Percentiles rank a stretch among this genome's conserved stretches.
Evolutionary conservation across 768 basidiomycete species (phyloP).

Genomic region (Coprinellus micaceus): DNA sequence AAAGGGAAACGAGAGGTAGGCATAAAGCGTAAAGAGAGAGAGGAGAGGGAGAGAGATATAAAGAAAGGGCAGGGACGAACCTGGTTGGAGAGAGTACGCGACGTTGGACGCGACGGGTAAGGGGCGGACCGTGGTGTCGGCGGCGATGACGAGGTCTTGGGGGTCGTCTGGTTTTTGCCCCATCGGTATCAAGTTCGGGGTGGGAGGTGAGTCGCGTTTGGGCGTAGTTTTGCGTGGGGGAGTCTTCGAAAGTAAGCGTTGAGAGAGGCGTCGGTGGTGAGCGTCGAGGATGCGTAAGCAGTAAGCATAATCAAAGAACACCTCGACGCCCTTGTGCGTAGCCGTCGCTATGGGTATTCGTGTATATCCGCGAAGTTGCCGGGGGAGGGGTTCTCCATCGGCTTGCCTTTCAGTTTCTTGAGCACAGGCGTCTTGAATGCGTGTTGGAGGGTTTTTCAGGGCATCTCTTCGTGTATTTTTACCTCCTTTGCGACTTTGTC

Average conservation of each 20-base stretch:
- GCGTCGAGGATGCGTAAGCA: too few species aligned
- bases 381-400: constrained; percentile 75
- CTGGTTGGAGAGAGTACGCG: constrained; percentile 52
- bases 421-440: constrained; percentile 60
- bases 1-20: too few species aligned
- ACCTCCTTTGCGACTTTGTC: too few species aligned
- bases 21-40: too few species aligned
- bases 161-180: constrained; percentile 31
- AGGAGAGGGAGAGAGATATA: too few species aligned
- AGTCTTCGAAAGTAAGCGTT: too few species aligned
- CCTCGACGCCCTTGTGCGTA: constrained; percentile 34
- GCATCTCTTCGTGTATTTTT: too few species aligned
- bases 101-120: constrained; percentile 55
- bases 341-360: constrained; percentile 38
- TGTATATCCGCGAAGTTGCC: constrained; percentile 58
- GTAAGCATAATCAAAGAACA: too few species aligned
- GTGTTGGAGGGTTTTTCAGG: constrained; percentile 46
- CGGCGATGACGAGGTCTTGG: constrained; percentile 66
- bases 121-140: constrained; percentile 91
- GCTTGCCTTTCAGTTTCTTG: constrained; percentile 66
- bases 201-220: constrained; percentile 71
- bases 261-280: too few species aligned
- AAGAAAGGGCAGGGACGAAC: too few species aligned
- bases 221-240: not conserved
- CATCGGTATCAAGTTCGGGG: constrained; percentile 70